Evolutionary conservation across 805 yeast genomes (phyloP).

Genomic region (Wickerhamomyces rabaulensis): DNA sequence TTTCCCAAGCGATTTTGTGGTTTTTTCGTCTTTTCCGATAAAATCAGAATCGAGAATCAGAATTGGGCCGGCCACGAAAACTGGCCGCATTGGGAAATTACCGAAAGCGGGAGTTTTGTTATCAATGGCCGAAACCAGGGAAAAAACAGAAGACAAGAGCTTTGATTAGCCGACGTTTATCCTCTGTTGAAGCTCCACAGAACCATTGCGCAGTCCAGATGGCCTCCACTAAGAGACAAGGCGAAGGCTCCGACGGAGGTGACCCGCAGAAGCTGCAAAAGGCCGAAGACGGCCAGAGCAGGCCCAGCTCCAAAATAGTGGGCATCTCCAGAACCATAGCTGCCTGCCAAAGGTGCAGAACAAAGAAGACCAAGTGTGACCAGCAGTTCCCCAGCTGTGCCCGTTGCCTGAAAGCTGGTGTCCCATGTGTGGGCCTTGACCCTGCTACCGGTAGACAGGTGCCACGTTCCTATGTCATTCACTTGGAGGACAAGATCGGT

Average conservation of each 20-base stretch:
- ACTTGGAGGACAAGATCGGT: constrained; percentile 60
- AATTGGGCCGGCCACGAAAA: neutral
- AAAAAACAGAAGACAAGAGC: neutral
- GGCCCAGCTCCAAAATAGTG: constrained; percentile 22
- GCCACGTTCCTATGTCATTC: constrained; percentile 73
- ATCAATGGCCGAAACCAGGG: neutral
- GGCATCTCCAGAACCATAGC: constrained; percentile 63
- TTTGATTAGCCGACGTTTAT: too few species aligned
- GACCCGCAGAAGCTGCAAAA: neutral
- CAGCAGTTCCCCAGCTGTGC: constrained; percentile 52
- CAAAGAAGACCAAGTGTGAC: constrained; percentile 61
- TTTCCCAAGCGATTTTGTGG: neutral
- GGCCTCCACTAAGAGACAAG: neutral
- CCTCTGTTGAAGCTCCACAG: too few species aligned
- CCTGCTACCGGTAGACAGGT: constrained; percentile 85
- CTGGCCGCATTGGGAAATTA: neutral
- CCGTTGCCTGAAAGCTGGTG: constrained; percentile 53
- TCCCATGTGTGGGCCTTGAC: constrained; percentile 77
- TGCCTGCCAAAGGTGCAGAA: constrained; percentile 81
- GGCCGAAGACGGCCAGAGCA: neutral
- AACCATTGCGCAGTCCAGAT: too few species aligned
- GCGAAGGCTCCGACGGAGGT: neutral
- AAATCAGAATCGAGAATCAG: neutral
- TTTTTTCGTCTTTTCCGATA: neutral
- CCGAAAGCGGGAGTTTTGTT: neutral